These are phyloP conservation scores for Marchantia paleacea DNA, from an alignment of 225 moss, liverwort and hornwort genomes.

Conservation along the genomic window DNA sequence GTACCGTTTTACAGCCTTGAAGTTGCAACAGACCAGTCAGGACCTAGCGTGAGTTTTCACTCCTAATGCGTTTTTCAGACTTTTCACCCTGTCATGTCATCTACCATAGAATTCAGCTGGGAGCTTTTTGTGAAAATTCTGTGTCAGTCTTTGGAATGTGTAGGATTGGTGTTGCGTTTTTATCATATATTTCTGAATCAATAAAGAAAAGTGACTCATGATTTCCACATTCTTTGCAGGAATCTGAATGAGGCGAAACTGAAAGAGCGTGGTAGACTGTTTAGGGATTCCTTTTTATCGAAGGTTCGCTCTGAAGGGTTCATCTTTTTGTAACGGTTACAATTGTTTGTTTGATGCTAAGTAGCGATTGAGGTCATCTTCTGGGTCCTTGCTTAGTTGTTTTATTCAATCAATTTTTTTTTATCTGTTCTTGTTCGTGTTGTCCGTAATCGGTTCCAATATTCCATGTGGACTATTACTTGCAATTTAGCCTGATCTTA, in stretches of 20 bases:
- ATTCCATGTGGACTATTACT: no score
- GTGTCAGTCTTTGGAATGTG: neutral
- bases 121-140: neutral
- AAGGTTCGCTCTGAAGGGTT: conserved; percentile 50
- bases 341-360: neutral
- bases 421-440: neutral
- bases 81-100: neutral
- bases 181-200: neutral
- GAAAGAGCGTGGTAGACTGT: conserved; percentile 88
- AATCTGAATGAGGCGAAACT: conserved; percentile 84
- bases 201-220: no score
- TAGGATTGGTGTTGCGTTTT: neutral
- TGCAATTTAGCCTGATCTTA: no score
- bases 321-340: neutral
- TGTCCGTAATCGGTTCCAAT: neutral
- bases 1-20: conserved; percentile 63
- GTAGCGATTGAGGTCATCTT: neutral
- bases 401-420: neutral
- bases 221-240: conserved; percentile 37
- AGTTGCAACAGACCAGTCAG: conserved; percentile 73
- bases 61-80: neutral
- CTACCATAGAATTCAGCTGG: neutral
- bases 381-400: no score
- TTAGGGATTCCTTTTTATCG: conserved; percentile 90
- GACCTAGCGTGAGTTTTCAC: conserved; percentile 64